These are phyloP conservation scores for Crithidia bombi DNA, from an alignment of 208 protist genomes.

Conservation along the genomic window DNA sequence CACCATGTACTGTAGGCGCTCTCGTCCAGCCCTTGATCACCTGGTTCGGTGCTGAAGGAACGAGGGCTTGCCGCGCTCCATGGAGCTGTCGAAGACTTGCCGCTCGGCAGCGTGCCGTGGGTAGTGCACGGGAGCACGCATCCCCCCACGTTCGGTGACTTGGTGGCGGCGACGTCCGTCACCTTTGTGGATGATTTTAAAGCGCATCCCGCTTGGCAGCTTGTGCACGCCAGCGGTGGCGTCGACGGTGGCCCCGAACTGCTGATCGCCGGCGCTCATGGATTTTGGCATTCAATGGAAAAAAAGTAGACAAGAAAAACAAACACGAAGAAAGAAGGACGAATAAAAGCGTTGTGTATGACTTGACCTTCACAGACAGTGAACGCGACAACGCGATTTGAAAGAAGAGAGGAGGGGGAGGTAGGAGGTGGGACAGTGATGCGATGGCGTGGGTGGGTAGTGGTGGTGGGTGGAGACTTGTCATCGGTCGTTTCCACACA, in stretches of 20 bases:
- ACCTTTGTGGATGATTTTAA: constrained; percentile 69
- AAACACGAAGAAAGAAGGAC: constrained; percentile 5
- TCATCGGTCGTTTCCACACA: too few relatives aligned
- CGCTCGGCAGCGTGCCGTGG: constrained; percentile 66
- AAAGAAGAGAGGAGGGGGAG: too few relatives aligned
- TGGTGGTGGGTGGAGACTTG: too few relatives aligned
- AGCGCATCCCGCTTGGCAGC: constrained; percentile 81
- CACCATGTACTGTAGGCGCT: constrained; percentile 85
- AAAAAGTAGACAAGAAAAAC: constrained; percentile 13
- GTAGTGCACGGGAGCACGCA: constrained; percentile 84
- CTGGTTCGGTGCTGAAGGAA: constrained; percentile 71
- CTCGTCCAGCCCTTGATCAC: constrained; percentile 89
- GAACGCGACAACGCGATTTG: neutral
- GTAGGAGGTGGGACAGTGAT: too few relatives aligned
- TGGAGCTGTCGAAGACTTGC: constrained; percentile 87
- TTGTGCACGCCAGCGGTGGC: constrained; percentile 45
- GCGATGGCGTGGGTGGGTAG: too few relatives aligned
- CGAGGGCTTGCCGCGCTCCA: constrained; percentile 60
- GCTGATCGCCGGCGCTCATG: constrained; percentile 34
- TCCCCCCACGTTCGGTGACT: constrained; percentile 54
- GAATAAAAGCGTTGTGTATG: too few relatives aligned
- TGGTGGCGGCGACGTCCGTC: constrained; percentile 27
- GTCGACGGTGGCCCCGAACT: constrained; percentile 59
- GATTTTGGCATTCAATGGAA: constrained; percentile 21
- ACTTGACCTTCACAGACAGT: too few relatives aligned